Evolutionary conservation across 345 rosid genomes (phyloP).

Genomic region (Erodium maritimum): DNA sequence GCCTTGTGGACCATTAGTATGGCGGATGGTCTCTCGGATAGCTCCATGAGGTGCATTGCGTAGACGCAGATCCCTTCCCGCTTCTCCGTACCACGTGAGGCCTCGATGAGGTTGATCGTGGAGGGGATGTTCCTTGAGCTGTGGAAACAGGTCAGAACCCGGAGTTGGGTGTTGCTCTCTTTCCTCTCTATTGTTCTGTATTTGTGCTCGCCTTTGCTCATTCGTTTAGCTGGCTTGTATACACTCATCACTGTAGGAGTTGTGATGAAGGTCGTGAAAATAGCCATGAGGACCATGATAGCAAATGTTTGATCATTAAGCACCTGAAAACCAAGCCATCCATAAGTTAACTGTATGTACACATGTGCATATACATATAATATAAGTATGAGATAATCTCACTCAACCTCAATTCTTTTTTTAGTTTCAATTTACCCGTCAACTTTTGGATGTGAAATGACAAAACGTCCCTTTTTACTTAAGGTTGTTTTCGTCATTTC

Average conservation of each 20-base stretch:
- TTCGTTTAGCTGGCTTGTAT: constrained; percentile 43
- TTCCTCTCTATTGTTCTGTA: constrained; percentile 35
- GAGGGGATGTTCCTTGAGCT: constrained; percentile 42
- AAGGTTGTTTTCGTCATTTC: too few relatives aligned
- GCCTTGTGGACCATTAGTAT: constrained; percentile 87
- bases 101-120: constrained; percentile 60
- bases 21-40: constrained; percentile 79
- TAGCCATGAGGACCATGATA: constrained; percentile 71
- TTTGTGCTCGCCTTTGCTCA: constrained; percentile 28
- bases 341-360: too few relatives aligned
- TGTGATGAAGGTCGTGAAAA: constrained; percentile 66
- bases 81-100: constrained; percentile 66
- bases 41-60: constrained; percentile 90
- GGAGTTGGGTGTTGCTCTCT: constrained; percentile 28
- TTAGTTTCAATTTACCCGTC: too few relatives aligned
- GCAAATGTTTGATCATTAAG: constrained; percentile 73
- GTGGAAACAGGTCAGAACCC: constrained; percentile 52
- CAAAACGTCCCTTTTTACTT: too few relatives aligned
- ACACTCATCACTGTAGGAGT: constrained; percentile 58
- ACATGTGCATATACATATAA: too few relatives aligned
- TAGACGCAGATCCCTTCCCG: constrained; percentile 61
- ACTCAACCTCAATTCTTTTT: too few relatives aligned
- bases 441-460: too few relatives aligned
- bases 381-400: too few relatives aligned
- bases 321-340: constrained; percentile 29